Percentiles rank a stretch among this genome's conserved stretches.
Evolutionary conservation across 768 basidiomycete genomes (phyloP).

Genomic region (Boletus tylopilopsis): DNA sequence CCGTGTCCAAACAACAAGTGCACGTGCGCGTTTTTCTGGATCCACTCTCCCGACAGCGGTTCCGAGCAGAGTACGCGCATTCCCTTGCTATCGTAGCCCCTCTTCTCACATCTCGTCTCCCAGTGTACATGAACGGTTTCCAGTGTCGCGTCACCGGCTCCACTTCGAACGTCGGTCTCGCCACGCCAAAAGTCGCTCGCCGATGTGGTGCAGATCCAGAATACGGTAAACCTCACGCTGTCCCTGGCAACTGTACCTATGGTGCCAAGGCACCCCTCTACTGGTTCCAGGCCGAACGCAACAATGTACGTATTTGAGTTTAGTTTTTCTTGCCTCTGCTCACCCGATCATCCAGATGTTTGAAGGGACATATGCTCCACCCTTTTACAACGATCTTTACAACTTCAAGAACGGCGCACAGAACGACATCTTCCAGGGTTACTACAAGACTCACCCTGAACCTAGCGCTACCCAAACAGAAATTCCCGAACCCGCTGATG

Average conservation of each 20-base stretch:
- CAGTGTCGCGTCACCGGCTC: constrained; percentile 57
- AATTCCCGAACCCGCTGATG: no score
- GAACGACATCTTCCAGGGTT: constrained; percentile 65
- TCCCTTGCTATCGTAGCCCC: background rate
- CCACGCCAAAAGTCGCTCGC: constrained; percentile 54
- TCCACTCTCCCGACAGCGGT: constrained; percentile 58
- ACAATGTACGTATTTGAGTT: constrained; percentile 45
- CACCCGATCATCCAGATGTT: constrained; percentile 47
- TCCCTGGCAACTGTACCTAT: constrained; percentile 65
- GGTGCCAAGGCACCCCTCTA: constrained; percentile 70
- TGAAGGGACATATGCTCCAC: constrained; percentile 57
- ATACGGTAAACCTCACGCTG: constrained; percentile 39
- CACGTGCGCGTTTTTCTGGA: constrained; percentile 73
- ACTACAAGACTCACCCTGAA: constrained; percentile 42
- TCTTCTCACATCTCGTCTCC: background rate
- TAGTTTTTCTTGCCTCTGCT: background rate
- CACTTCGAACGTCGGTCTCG: constrained; percentile 49
- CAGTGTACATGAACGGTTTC: constrained; percentile 76
- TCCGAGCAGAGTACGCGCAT: constrained; percentile 54
- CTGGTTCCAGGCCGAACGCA: constrained; percentile 61
- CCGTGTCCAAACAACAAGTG: constrained; percentile 62
- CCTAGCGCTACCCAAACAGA: constrained; percentile 41
- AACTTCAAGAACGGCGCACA: constrained; percentile 73
- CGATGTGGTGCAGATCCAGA: constrained; percentile 60
- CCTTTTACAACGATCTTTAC: constrained; percentile 66